Evolutionary conservation across 2,329 filamentous ascomycete species (phyloP).

Genomic region (Claviceps lovelessii): DNA sequence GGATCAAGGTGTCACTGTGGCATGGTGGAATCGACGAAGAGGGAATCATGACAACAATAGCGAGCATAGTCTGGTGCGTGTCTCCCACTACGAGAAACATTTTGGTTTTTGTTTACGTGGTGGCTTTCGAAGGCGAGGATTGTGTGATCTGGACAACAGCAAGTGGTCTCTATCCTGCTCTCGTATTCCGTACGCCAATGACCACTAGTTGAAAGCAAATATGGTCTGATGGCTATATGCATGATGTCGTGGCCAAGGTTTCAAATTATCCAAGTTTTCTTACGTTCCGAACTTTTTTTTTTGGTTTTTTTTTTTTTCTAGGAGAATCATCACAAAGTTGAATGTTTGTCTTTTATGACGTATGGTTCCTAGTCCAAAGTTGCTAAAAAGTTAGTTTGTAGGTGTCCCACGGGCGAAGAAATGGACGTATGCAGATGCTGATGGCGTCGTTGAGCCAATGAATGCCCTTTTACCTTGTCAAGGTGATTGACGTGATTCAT

Average conservation of each 20-base stretch:
- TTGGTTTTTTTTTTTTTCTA: no score
- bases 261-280: neutral
- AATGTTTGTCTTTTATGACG: neutral
- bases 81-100: constrained; percentile 12
- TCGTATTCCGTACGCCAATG: constrained; percentile 1
- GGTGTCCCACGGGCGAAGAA: no score
- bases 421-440: no score
- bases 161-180: constrained; percentile 7
- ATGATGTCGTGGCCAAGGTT: neutral
- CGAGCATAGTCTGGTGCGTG: constrained; percentile 22
- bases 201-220: constrained; percentile 1
- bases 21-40: constrained; percentile 3
- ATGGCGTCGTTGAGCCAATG: no score
- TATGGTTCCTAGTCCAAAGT: neutral
- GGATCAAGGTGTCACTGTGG: neutral
- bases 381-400: neutral
- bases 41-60: constrained; percentile 17
- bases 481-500: neutral
- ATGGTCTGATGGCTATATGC: neutral
- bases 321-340: neutral
- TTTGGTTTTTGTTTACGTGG: constrained; percentile 13
- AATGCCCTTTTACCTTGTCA: neutral
- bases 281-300: no score
- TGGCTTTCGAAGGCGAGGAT: constrained; percentile 14
- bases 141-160: constrained; percentile 17